Base-by-base conservation (phyloP, 1,284 basidiomycete species). In the Pterulicium gracile region DNA sequence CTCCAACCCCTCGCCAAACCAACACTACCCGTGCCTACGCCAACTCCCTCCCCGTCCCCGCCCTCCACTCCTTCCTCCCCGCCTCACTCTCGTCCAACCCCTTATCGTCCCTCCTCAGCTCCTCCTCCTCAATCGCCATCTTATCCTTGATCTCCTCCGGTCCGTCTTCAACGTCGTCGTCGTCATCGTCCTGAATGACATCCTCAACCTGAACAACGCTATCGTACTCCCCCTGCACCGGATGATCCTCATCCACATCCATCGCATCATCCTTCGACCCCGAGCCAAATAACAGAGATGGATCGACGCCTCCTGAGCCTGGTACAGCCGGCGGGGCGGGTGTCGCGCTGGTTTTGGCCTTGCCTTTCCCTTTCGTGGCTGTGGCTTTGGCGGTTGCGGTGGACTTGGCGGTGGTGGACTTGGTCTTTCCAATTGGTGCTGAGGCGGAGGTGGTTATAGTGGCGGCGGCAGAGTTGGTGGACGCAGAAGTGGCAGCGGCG, bases 61-160 rank as follows among this genome's bases (percentile, higher is more conserved):
- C n/a, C n/a, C n/a, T n/a, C n/a, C n/a, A n/a, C n/a, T n/a, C n/a
- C n/a, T n/a, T n/a, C n/a, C n/a, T n/a, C n/a, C n/a, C 18, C 13
- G 47, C 24, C 3, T 43, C n/a, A 20, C 47, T 34, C 35, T 57
- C 57, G 2, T 65, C 62, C 22, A 61, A 48, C 20, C 57, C 58
- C 22, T 50, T 46, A 0, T 55, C 55, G 51, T 68, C 65, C 44
- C 34, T 54, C 42, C 43, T 52, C 40, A 60, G 24, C 36, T 66
- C 67, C 42, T 65, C 62, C 18, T 59, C 51, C 43, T 69, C 68
- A 2, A 67, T 53, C 15, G 55, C 51, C 48, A 63, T 61, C 52
- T 49, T 35, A 46, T 66, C 60, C 51, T 53, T 56, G n/a, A 39
- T 24, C 35, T 57, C 58, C 24, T 59, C 64, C 3, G 54, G 10